These are phyloP conservation scores for Aspergillus udagawae DNA, from an alignment of 2,329 filamentous ascomycete genomes.

Conservation along the genomic window DNA sequence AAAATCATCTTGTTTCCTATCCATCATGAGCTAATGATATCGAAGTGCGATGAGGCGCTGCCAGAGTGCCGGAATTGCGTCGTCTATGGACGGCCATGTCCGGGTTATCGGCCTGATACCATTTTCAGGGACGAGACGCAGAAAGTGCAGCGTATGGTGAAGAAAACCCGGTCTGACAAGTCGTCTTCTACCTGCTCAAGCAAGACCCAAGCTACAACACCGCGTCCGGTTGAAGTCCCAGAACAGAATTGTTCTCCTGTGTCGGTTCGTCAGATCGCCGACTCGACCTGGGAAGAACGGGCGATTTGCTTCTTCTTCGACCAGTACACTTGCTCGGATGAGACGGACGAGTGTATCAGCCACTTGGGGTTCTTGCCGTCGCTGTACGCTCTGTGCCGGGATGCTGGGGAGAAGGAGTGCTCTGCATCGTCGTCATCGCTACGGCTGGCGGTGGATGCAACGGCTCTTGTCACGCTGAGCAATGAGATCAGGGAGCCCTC, in stretches of 20 bases:
- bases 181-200: neutral
- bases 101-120: slow-evolving; percentile 33
- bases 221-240: neutral
- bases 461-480: slow-evolving; percentile 31
- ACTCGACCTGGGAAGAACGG: slow-evolving; percentile 34
- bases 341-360: slow-evolving; percentile 24
- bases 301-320: slow-evolving; percentile 41
- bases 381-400: slow-evolving; percentile 29
- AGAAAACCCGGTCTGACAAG: slow-evolving; percentile 11
- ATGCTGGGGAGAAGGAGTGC: slow-evolving; percentile 11
- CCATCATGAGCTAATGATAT: slow-evolving; percentile 7
- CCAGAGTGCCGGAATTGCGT: slow-evolving; percentile 35
- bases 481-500: slow-evolving; percentile 24
- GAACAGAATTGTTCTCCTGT: neutral
- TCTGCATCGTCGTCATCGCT: slow-evolving; percentile 26
- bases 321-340: slow-evolving; percentile 30
- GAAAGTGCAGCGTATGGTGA: slow-evolving; percentile 26
- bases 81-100: slow-evolving; percentile 34
- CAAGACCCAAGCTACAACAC: neutral
- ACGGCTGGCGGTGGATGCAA: slow-evolving; percentile 33
- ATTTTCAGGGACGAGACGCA: slow-evolving; percentile 34
- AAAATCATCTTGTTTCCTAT: neutral
- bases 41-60: slow-evolving; percentile 35
- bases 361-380: slow-evolving; percentile 35
- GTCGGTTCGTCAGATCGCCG: slow-evolving; percentile 14